Evolutionary conservation across 2,329 filamentous ascomycete species (phyloP), one percentile per base, ranked within the genome.

Genomic region (Pseudophaeomoniella oleicola): DNA sequence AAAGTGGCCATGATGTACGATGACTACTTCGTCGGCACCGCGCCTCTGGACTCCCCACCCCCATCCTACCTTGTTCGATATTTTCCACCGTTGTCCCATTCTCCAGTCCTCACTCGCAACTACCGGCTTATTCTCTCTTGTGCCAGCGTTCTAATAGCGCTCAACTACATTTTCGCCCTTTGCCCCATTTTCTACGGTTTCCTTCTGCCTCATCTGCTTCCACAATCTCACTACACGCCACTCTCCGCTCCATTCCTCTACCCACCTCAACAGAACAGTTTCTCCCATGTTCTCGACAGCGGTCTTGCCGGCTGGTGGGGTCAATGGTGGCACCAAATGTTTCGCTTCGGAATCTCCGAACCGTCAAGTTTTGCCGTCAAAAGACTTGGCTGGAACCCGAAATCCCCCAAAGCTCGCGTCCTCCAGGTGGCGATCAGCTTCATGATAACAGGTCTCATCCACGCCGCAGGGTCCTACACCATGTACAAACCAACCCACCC

Each of bases 291-390:
- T 4, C 38, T 60, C 9, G 72, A 85, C 42, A 65, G 73, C 40
- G 87, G 88, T 0, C 63, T 94, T 2, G 68, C 72, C 1, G 87
- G 86, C 1, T 81, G 79, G 58, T 96, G 88, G 88, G 78, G 81
- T 32, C 67, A 65, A 15, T 88, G 76, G 69, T 94, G 88, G 88
- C 88, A 96, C 55, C 87, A 94, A 57, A 78, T 79, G 2, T 92
- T 94, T 59, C 79, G 86, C 1, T 69, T 75, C 38, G 75, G 72
- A 48, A 61, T 37, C 32, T 60, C 17, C 37, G 60, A 3, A 57
- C 59, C 2, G 39, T 57, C 19, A 12, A 34, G 38, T 32, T 39
- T 44, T 12, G 13, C 47, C 27, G 43, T 46, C 22, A 15, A 41
- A 19, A 36, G 35, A 30, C 19, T 44, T 11, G 5, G 37, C 15